These are phyloP conservation scores for Obba rivulosa DNA, from an alignment of 768 basidiomycete species.

Conservation along the genomic window DNA sequence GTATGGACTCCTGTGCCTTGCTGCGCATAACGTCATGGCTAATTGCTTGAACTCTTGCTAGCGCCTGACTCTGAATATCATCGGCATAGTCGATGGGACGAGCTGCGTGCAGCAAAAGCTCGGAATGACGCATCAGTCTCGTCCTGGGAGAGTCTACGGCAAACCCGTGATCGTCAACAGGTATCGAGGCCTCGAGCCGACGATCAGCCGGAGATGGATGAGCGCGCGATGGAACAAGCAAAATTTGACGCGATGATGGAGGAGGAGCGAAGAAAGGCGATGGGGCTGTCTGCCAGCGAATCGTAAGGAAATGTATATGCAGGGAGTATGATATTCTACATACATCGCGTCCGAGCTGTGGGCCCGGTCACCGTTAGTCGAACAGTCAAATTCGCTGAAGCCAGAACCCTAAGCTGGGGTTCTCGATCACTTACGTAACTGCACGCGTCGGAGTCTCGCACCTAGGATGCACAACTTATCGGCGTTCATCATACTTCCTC, in stretches of 20 bases:
- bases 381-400: too few relatives aligned
- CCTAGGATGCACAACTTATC: neutral
- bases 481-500: neutral
- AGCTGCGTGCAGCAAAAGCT: conserved; percentile 54
- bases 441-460: too few relatives aligned
- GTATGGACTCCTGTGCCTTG: too few relatives aligned
- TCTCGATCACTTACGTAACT: too few relatives aligned
- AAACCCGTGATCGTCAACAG: conserved; percentile 42
- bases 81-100: conserved; percentile 50
- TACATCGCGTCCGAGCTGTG: too few relatives aligned
- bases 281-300: too few relatives aligned
- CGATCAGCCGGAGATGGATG: conserved; percentile 12
- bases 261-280: conserved; percentile 40
- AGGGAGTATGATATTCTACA: too few relatives aligned
- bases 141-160: conserved; percentile 65
- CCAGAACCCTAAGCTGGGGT: too few relatives aligned
- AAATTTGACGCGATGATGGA: conserved; percentile 56
- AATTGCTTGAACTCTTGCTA: neutral
- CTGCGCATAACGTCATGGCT: too few relatives aligned
- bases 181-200: conserved; percentile 4
- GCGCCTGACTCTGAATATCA: neutral
- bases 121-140: conserved; percentile 37
- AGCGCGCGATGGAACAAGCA: conserved; percentile 43
- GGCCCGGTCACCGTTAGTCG: too few relatives aligned
- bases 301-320: too few relatives aligned